Evolutionary conservation across 2,329 filamentous ascomycete species (phyloP).

Genomic region (Alternaria conjuncta): DNA sequence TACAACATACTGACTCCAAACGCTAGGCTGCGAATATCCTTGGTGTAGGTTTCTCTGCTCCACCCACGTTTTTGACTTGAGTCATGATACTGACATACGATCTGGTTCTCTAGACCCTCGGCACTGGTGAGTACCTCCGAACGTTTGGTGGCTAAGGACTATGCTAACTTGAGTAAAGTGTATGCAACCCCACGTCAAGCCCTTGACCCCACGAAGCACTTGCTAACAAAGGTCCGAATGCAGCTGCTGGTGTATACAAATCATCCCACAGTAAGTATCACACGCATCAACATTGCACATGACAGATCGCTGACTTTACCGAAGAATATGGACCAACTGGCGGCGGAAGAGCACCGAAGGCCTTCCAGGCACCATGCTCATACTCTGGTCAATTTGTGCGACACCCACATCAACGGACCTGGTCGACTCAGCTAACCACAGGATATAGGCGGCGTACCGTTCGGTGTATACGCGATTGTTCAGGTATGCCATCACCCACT

Average conservation of each 20-base stretch:
- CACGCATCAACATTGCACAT: not conserved
- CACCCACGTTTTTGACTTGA: not conserved
- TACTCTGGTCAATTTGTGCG: conserved; percentile 66
- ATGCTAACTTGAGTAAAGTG: conserved; percentile 31
- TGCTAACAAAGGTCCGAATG: conserved; percentile 21
- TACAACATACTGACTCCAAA: conserved; percentile 26
- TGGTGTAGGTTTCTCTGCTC: conserved; percentile 37
- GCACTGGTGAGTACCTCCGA: conserved; percentile 41
- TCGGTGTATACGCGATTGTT: conserved; percentile 60
- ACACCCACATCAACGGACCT: not conserved
- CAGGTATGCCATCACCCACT: conserved; percentile 45
- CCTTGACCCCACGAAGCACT: not conserved
- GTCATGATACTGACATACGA: conserved; percentile 19
- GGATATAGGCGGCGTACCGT: conserved; percentile 51
- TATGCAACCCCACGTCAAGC: conserved; percentile 13
- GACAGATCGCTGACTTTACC: conserved; percentile 14
- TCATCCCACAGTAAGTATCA: conserved; percentile 44
- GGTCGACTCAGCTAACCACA: conserved; percentile 1
- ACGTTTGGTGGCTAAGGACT: not conserved
- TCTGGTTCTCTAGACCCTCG: conserved; percentile 40
- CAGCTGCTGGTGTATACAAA: conserved; percentile 53
- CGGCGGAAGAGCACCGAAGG: conserved; percentile 66
- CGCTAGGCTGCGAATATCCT: conserved; percentile 48
- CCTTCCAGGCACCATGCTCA: conserved; percentile 66
- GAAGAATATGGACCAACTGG: conserved; percentile 67